Evolutionary conservation across 441 rosid genomes (phyloP).

Genomic region (Erodium moschatum): DNA sequence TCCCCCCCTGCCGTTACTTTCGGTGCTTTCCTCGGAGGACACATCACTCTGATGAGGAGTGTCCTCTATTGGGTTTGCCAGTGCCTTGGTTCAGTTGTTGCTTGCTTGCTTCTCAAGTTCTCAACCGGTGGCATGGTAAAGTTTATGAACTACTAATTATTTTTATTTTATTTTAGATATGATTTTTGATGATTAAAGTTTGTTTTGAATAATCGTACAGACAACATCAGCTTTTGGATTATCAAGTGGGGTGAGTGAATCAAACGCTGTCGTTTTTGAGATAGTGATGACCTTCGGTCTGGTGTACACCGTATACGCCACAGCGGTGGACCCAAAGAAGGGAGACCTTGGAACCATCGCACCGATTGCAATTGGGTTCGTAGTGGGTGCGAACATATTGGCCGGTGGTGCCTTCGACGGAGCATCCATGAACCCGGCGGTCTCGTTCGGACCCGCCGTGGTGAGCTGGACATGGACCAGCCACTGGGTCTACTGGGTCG

Average conservation of each 20-base stretch:
- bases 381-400: constrained; percentile 55
- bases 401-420: constrained; percentile 54
- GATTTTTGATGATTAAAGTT: neutral
- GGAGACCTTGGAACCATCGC: constrained; percentile 47
- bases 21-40: constrained; percentile 51
- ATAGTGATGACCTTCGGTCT: constrained; percentile 56
- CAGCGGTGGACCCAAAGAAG: constrained; percentile 51
- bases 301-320: constrained; percentile 48
- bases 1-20: constrained; percentile 53
- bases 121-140: constrained; percentile 43
- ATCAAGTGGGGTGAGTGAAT: constrained; percentile 34
- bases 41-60: constrained; percentile 37
- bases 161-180: neutral
- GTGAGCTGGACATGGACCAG: constrained; percentile 53
- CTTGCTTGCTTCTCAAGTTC: constrained; percentile 48
- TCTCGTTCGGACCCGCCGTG: constrained; percentile 56
- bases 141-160: neutral
- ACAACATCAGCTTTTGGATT: constrained; percentile 36
- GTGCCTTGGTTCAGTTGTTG: constrained; percentile 43
- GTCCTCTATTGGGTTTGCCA: constrained; percentile 46
- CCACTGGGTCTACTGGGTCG: constrained; percentile 66
- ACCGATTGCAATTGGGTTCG: constrained; percentile 53
- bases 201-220: constrained; percentile 19
- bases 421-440: constrained; percentile 57
- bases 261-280: constrained; percentile 50